phyloP scores from a whole-genome alignment of 306 rosid genomes.

The Urtica urens region DNA sequence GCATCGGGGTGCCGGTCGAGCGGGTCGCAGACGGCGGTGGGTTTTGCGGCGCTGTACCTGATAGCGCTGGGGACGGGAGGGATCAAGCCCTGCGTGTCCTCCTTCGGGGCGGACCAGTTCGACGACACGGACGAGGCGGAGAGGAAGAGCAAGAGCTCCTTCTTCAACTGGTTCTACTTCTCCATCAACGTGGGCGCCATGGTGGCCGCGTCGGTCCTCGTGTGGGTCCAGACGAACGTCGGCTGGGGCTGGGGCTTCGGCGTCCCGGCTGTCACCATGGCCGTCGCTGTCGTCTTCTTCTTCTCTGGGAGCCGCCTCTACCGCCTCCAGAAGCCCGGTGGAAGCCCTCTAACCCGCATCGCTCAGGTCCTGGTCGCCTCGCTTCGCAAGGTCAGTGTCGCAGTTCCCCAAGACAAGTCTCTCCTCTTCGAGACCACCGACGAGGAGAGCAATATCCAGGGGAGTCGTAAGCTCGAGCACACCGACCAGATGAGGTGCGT shows the following conservation, averaged over 20 bases:
- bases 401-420: conserved; percentile 48
- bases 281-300: conserved; percentile 46
- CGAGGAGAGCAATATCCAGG: conserved; percentile 51
- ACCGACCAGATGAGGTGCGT: conserved; percentile 49
- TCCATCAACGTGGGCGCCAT: conserved; percentile 41
- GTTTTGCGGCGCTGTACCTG: background rate
- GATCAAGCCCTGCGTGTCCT: conserved; percentile 9
- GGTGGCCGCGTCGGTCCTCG: conserved; percentile 62
- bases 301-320: conserved; percentile 46
- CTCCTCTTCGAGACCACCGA: conserved; percentile 64
- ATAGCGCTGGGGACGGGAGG: conserved; percentile 10
- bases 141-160: conserved; percentile 2
- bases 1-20: conserved; percentile 35
- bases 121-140: conserved; percentile 7
- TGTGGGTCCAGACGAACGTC: conserved; percentile 70
- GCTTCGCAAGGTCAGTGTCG: conserved; percentile 26
- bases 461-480: conserved; percentile 76
- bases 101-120: conserved; percentile 8
- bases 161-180: conserved; percentile 11
- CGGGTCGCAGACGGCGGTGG: conserved; percentile 15
- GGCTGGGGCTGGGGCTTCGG: conserved; percentile 98
- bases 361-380: conserved; percentile 64
- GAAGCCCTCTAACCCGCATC: conserved; percentile 77
- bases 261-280: conserved; percentile 73
- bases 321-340: conserved; percentile 64